Conservation (phyloP, 176 grass and related monocot species). For the Rhynchospora tenuis region DNA sequence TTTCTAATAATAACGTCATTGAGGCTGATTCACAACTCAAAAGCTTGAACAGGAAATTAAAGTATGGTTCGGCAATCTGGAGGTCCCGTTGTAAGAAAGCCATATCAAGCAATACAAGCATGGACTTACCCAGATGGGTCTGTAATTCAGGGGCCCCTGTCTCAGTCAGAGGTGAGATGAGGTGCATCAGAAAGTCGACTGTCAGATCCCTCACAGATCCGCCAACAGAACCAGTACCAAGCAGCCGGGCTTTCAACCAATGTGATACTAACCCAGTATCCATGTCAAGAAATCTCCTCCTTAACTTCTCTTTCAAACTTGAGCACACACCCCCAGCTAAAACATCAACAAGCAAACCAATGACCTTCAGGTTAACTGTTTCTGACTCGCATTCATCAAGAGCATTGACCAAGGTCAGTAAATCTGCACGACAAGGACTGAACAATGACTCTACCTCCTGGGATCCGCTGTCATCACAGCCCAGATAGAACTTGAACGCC, state of each 20-base stretch:
- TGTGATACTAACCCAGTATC: conserved; percentile 51
- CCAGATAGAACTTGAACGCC: conserved; percentile 72
- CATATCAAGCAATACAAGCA: conserved; percentile 68
- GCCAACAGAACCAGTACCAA: conserved; percentile 38
- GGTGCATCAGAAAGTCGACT: conserved; percentile 62
- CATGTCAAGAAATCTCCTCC: conserved; percentile 77
- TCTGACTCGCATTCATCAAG: conserved; percentile 71
- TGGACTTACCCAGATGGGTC: conserved; percentile 57
- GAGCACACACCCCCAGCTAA: conserved; percentile 52
- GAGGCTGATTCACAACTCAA: conserved; percentile 54
- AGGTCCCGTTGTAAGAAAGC: conserved; percentile 74
- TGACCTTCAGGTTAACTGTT: conserved; percentile 73
- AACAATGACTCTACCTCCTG: conserved; percentile 49
- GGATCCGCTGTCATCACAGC: conserved; percentile 45
- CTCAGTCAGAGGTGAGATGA: conserved; percentile 57
- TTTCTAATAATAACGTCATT: conserved; percentile 67
- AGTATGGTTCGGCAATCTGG: conserved; percentile 71
- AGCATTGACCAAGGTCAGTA: conserved; percentile 58
- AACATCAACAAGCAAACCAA: conserved; percentile 70
- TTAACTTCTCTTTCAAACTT: conserved; percentile 56
- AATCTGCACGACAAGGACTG: conserved; percentile 44
- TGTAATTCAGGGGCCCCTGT: conserved; percentile 55
- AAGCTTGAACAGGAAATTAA: conserved; percentile 70
- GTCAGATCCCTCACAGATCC: conserved; percentile 48
- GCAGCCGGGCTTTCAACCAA: conserved; percentile 66